phyloP scores from a whole-genome alignment of 352 stramenopile species.

The Phytophthora ramorum region DNA sequence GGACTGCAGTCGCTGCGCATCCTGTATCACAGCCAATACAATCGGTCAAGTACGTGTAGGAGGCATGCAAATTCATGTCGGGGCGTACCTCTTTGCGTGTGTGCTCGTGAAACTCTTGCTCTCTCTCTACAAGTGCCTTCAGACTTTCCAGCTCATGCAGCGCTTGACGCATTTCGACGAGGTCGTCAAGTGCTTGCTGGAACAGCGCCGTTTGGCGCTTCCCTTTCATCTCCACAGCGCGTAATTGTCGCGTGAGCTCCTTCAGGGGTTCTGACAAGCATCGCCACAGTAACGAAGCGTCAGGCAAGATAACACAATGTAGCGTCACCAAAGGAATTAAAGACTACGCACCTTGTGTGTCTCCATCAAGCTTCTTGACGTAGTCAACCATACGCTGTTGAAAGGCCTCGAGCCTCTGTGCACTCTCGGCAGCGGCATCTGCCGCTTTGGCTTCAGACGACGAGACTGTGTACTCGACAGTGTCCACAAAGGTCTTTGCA shows the following conservation, averaged over 20 bases:
- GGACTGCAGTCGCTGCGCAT: constrained; percentile 33
- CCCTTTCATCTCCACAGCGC: constrained; percentile 48
- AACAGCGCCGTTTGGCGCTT: constrained; percentile 55
- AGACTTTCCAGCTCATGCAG: constrained; percentile 46
- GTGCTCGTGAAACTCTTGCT: constrained; percentile 40
- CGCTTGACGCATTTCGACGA: constrained; percentile 31
- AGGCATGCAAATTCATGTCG: background rate
- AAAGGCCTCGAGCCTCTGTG: constrained; percentile 48
- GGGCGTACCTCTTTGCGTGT: constrained; percentile 38
- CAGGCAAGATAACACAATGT: background rate
- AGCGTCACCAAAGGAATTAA: background rate
- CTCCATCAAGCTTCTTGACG: constrained; percentile 53
- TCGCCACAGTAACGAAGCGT: background rate
- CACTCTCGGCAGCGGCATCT: constrained; percentile 26
- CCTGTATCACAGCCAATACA: constrained; percentile 19
- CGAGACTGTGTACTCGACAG: constrained; percentile 44
- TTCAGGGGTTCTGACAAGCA: constrained; percentile 42
- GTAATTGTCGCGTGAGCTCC: constrained; percentile 43
- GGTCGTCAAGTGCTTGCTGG: constrained; percentile 47
- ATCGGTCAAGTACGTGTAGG: background rate
- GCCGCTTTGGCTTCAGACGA: constrained; percentile 39
- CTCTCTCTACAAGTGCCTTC: constrained; percentile 32
- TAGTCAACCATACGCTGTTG: constrained; percentile 57
- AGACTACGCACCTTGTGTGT: constrained; percentile 45
- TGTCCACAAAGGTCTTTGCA: constrained; percentile 55